These are phyloP conservation scores for Colletotrichum nymphaeae DNA, from an alignment of 2,329 filamentous ascomycete species.

Conservation along the genomic window DNA sequence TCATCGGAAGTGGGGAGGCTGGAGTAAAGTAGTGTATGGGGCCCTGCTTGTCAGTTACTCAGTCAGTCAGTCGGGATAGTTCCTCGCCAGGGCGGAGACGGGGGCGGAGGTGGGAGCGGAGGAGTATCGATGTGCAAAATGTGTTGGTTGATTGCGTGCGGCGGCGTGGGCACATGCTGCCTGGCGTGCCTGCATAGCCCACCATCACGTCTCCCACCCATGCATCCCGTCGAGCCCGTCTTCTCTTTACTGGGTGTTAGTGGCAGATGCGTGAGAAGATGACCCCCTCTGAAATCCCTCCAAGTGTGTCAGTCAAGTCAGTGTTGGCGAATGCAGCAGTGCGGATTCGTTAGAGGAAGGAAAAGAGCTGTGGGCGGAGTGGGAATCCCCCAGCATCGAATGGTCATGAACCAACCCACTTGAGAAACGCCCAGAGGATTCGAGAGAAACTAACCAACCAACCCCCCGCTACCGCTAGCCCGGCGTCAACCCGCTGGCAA, in stretches of 20 bases:
- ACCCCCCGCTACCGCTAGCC: not conserved
- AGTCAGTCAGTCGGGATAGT: slow-evolving; percentile 2
- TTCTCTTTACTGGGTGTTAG: not conserved
- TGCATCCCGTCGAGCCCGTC: not conserved
- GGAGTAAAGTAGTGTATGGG: slow-evolving; percentile 4
- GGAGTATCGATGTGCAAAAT: not conserved
- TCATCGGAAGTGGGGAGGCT: slow-evolving; percentile 20
- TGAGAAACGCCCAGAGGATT: slow-evolving; percentile 8
- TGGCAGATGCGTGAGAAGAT: not conserved
- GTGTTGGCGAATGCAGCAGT: slow-evolving; percentile 7
- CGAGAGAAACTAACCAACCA: not conserved
- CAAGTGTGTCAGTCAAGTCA: not conserved
- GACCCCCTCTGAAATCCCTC: not conserved
- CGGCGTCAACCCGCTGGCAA: not conserved
- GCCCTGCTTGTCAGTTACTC: not conserved
- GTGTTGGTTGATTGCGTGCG: slow-evolving; percentile 10
- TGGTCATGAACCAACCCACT: slow-evolving; percentile 18
- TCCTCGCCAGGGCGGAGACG: not conserved
- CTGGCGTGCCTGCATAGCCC: not conserved
- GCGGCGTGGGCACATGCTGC: not conserved
- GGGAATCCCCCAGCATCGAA: not conserved
- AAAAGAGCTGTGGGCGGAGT: slow-evolving; percentile 21
- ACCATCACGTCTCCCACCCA: slow-evolving; percentile 1
- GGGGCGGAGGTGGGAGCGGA: not conserved
- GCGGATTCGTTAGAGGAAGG: not conserved